Evolutionary conservation across 176 grass and related monocot genomes (phyloP).

Genomic region (Cymbopogon citratus): DNA sequence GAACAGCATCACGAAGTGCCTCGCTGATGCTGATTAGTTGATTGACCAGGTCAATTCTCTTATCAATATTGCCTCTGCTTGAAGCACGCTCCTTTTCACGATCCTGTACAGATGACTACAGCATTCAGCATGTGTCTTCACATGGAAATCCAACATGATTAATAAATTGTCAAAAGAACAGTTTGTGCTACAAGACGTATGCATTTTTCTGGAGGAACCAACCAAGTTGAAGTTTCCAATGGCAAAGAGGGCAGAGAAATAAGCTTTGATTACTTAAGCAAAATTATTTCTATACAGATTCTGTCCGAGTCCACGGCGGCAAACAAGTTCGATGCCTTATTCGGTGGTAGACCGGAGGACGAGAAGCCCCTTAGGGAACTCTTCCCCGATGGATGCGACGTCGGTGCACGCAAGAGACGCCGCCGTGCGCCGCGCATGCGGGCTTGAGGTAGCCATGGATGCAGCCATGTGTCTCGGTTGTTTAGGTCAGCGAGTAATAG

Average conservation of each 20-base stretch:
- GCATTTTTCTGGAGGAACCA: not conserved
- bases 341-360: too few species aligned
- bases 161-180: not conserved
- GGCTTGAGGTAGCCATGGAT: too few species aligned
- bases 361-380: too few species aligned
- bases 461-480: too few species aligned
- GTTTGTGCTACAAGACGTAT: not conserved
- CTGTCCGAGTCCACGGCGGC: too few species aligned
- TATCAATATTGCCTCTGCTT: not conserved
- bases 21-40: conserved; percentile 38
- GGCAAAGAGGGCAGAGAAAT: not conserved
- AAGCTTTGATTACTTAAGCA: not conserved
- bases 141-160: not conserved
- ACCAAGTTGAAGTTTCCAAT: not conserved
- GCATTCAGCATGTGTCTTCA: not conserved
- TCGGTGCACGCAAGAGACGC: too few species aligned
- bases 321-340: too few species aligned
- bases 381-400: too few species aligned
- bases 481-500: too few species aligned
- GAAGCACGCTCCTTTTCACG: not conserved
- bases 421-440: too few species aligned
- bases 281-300: not conserved
- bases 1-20: conserved; percentile 38
- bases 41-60: conserved; percentile 22
- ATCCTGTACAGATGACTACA: conserved; percentile 12